Evolutionary conservation across 306 rosid species (phyloP), one percentile per base, ranked within the genome.

Genomic region (Vicia villosa): DNA sequence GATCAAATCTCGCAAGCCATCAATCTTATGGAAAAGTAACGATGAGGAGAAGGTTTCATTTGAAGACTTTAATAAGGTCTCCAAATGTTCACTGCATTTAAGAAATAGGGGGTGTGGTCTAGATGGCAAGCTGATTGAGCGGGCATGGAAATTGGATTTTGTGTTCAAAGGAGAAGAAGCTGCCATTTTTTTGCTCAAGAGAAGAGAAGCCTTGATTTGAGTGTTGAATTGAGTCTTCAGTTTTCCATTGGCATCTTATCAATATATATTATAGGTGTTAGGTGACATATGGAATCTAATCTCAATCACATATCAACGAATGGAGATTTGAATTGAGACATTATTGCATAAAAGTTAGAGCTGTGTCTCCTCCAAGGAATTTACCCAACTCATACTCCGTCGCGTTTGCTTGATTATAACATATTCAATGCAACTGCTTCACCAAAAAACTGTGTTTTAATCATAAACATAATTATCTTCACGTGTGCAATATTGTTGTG

Each of bases 311-410:
- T 30, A 64, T 57, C 63, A 80, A 69, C 72, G 63, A 54, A 70
- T 54, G n/a, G n/a, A 72, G 82, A 73, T 78, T 68, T 73, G 43
- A 59, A 72, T 66, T 26, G 45, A 66, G 4, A 78, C 74, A 50
- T 30, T 28, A 41, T 49, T 45, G 6, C 19, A 38, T 4, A 66
- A 40, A 13, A 58, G 58, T 58, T 47, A 57, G 49, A 47, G 55
- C 2, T 32, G 1, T 72, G 78, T 66, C 82, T 47, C 65, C 74
- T 14, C 13, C 16, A 12, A 13, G 49, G 74, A 40, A 72, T 46
- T 70, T 78, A 15, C 12, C 69, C 70, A 72, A 78, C 78, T 72
- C 60, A 42, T 76, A 52, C 19, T 30, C 66, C 37, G 24, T 13
- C n/a, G n/a, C 59, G 19, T 45, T 20, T 10, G 62, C 64, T 50